A percentile compares a stretch with the other conserved stretches of the same genome.
phyloP scores from a whole-genome alignment of 106 monocot species.

The Triglochin maritima region DNA sequence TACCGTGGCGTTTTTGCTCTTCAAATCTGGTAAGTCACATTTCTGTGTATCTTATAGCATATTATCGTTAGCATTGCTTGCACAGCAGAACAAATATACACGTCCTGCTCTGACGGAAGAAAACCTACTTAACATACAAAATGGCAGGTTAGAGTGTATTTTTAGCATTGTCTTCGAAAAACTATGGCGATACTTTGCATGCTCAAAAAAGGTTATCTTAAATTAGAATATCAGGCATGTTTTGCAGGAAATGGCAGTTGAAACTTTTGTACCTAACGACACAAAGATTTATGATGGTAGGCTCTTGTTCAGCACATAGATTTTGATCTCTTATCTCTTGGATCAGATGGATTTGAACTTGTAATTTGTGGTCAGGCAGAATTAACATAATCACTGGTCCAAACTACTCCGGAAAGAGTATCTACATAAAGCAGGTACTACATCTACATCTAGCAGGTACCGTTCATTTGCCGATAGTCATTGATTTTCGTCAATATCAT shows the following conservation, averaged over 20 bases:
- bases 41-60: not conserved
- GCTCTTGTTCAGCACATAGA: not conserved
- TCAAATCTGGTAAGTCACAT: not conserved
- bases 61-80: conserved; percentile 39
- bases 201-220: not conserved
- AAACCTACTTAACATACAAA: conserved; percentile 69
- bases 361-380: conserved; percentile 39
- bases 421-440: conserved; percentile 90
- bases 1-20: not conserved
- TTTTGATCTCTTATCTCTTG: not conserved
- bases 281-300: conserved; percentile 75
- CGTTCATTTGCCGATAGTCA: not conserved
- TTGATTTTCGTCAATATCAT: too few species aligned
- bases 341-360: not conserved
- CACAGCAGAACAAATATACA: conserved; percentile 88
- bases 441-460: not conserved
- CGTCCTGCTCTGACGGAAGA: conserved; percentile 80
- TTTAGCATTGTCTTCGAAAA: not conserved
- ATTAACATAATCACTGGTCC: conserved; percentile 91
- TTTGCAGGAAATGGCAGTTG: conserved; percentile 98
- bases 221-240: conserved; percentile 54
- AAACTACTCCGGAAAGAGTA: conserved; percentile 98
- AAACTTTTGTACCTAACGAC: conserved; percentile 97
- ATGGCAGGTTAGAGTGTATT: conserved; percentile 64
- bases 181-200: too few species aligned